Percentiles rank a stretch among this genome's conserved stretches.
These are phyloP conservation scores for Teratosphaeriaceae sp. DNA, from an alignment of 2,329 filamentous ascomycete genomes.

Conservation along the genomic window DNA sequence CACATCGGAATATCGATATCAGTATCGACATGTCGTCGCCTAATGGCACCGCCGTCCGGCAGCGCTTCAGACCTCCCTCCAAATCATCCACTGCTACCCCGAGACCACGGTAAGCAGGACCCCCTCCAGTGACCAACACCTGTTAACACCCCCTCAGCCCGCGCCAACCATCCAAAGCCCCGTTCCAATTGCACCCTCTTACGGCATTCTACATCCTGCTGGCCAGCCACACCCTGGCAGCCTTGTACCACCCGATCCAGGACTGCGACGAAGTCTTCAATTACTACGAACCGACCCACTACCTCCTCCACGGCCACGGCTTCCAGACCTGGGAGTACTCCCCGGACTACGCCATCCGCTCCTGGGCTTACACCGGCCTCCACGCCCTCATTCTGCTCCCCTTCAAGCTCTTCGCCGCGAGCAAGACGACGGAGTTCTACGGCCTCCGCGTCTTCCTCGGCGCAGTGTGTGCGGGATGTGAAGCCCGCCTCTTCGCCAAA, in stretches of 20 bases:
- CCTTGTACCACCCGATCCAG: slow-evolving; percentile 81
- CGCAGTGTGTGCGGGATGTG: slow-evolving; percentile 69
- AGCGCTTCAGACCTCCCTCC: slow-evolving; percentile 9
- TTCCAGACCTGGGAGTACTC: slow-evolving; percentile 99
- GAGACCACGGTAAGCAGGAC: not conserved
- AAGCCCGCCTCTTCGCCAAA: slow-evolving; percentile 73
- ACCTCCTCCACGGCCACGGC: slow-evolving; percentile 85
- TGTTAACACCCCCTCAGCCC: slow-evolving; percentile 3
- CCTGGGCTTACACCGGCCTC: slow-evolving; percentile 81
- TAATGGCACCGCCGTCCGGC: slow-evolving; percentile 3
- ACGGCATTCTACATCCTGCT: slow-evolving; percentile 77
- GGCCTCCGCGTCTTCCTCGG: slow-evolving; percentile 71
- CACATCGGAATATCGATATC: not conserved
- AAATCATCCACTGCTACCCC: not conserved
- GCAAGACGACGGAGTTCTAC: slow-evolving; percentile 68
- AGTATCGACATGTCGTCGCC: not conserved
- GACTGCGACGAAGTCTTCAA: slow-evolving; percentile 99
- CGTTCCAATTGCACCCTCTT: slow-evolving; percentile 49
- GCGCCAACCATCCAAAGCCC: slow-evolving; percentile 5
- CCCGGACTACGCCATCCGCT: slow-evolving; percentile 87
- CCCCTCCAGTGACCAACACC: not conserved
- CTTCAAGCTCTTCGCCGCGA: slow-evolving; percentile 46
- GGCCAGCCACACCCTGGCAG: slow-evolving; percentile 65
- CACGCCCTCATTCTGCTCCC: slow-evolving; percentile 69
- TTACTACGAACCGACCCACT: slow-evolving; percentile 97